Evolutionary conservation across 805 yeast species (phyloP), one percentile per base, ranked within the genome.

Genomic region (Suhomyces xylopsoci): DNA sequence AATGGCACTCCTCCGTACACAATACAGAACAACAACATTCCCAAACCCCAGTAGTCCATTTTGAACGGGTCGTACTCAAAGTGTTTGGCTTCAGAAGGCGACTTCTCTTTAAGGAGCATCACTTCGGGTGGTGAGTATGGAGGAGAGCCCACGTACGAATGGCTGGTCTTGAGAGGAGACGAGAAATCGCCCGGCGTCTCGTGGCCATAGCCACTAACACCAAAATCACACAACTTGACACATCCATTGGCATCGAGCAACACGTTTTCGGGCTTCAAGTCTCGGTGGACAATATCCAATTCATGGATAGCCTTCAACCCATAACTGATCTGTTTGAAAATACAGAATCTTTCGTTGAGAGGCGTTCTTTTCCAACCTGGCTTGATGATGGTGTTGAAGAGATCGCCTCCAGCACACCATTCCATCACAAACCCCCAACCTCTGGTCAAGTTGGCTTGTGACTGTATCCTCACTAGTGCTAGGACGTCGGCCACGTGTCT

Each of bases 121-220:
- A 87, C 88, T 67, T 88, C 94, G 1, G 96, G 94, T 4, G 93
- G 83, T 10, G 86, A 81, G 66, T 86, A 88, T 1, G 94, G 94
- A 3, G 94, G 90, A 0, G 92, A 86, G 1, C 96, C 94, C 43
- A 87, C 86, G 64, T 80, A 79, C 1, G 82, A 71, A 42, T 78
- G 71, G 58, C 78, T 67, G 30, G 61, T 46, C 48, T 67, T 68
- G 10, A 79, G 56, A 3, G 74, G 71, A 22, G 82, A 74, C 0
- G 65, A 58, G 19, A 79, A 69, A 65, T 87, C 81, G 1, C 80
- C 78, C 1, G 80, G 81, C 19, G 66, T 73, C 49, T 69, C 78
- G 64, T 83, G 85, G 15, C 85, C 88, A 63, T 80, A 81, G 49
- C 81, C 85, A 48, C 88, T 81, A 34, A 87, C 87, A 54, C 94